Percentiles rank a stretch among this genome's conserved stretches.
These are phyloP conservation scores for Neohortaea acidophila DNA, from an alignment of 495 filamentous ascomycete genomes.

Conservation along the genomic window DNA sequence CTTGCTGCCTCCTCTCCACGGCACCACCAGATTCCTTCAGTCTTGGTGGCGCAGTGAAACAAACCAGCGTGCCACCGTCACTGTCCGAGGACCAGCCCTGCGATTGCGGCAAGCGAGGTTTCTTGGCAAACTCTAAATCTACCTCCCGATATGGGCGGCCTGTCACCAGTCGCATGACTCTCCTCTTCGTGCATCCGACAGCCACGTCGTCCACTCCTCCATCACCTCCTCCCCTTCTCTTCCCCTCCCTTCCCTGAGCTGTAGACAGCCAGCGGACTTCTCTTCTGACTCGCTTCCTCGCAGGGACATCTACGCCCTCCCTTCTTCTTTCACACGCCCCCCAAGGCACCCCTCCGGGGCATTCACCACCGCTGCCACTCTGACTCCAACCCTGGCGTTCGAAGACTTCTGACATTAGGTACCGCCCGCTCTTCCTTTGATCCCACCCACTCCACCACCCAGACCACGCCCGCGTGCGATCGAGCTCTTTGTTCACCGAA, in stretches of 20 bases:
- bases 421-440: conserved; percentile 19
- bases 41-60: not conserved
- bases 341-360: not conserved
- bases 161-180: too few species aligned
- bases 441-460: conserved; percentile 6
- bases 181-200: not conserved
- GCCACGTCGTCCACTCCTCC: too few species aligned
- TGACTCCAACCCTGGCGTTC: conserved; percentile 33
- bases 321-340: not conserved
- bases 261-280: conserved; percentile 1
- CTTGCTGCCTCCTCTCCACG: too few species aligned
- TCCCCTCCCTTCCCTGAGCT: conserved; percentile 10
- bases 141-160: too few species aligned
- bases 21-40: too few species aligned
- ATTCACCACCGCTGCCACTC: not conserved
- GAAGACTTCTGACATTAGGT: conserved; percentile 39
- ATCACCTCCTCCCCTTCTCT: conserved; percentile 13
- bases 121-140: too few species aligned
- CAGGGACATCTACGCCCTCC: conserved; percentile 1
- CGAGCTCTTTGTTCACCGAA: too few species aligned
- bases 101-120: too few species aligned
- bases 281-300: too few species aligned
- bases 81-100: too few species aligned
- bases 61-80: not conserved
- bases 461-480: too few species aligned